Base-by-base conservation (phyloP, 1,284 basidiomycete genomes). In the Marasmius sp. region DNA sequence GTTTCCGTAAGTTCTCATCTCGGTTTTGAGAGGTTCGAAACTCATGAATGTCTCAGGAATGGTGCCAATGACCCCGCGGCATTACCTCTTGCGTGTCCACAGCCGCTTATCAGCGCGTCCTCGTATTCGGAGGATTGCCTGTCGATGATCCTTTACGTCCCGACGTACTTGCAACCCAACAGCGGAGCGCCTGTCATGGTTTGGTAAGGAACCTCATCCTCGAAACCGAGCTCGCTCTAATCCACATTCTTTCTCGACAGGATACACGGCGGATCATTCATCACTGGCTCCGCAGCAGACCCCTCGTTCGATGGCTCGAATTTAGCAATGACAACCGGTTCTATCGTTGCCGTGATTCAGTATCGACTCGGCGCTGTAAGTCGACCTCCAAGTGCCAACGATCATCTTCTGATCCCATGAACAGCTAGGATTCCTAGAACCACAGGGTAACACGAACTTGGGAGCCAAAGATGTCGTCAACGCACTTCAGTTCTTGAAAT, bases 231-330 rank as follows among this genome's bases (percentile, higher is more conserved):
- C 18, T 50, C 6, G 33, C 14, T 14, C 38, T 51, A 45, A 60
- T 43, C 41, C 58, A n/a, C 57, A 53, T 50, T 54, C 64, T 57
- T 57, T 22, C 34, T 27, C 50, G 18, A 45, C 64, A 93, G 93
- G 92, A 81, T 95, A 57, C 94, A 94, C 68, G 95, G 95, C 14
- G 94, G 95, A 37, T 94, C 93, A 0, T 94, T 93, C 72, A 74
- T 85, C 48, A 68, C 79, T 5, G 94, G 95, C 8, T 88, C 88
- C 14, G 87, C 90, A 0, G 87, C 85, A 3, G 85, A 78, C 14
- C 81, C 90, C 12, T 93, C 91, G 11, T 77, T 97, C 3, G 92
- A 96, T 72, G 94, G 92, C 0, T 88, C 90, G 0, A 81, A 79
- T 2, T 82, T 96, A 9, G 93, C 94, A 0, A 70, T 79, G 6